Base-by-base conservation (phyloP, 2,329 filamentous ascomycete species). In the Zymoseptoria pseudotritici region DNA sequence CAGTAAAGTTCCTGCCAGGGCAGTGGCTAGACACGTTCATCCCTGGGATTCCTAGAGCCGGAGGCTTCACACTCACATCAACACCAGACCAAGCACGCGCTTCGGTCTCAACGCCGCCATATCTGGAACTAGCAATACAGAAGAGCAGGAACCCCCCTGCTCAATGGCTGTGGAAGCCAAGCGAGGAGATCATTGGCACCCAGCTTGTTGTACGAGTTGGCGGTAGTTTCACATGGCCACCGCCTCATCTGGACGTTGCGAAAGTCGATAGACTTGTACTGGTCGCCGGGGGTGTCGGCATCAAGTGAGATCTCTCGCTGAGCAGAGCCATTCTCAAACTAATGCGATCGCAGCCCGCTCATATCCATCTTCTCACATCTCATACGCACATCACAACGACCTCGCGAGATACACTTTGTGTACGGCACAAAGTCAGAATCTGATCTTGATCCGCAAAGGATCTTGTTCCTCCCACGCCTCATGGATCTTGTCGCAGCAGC, bases 1-100 rank as follows among this genome's bases (percentile, higher is more conserved):
- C 69, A 61, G 70, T 75, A 51, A 73, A 89, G 81, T 95, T 94
- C 75, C 80, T 86, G 5, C 85, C 91, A 4, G 91, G 91, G 57
- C 91, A 96, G 79, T 96, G 91, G 90, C 81, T 96, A 58, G 91
- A 96, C 72, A 86, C 91, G 6, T 87, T 88, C 72, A 82, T 91
- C 57, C 90, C 91, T 1, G 79, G 78, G 46, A 76, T 90, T 52
- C 69, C 81, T 51, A 85, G 87, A 71, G 86, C 90, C 3, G 91
- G 91, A 36, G 91, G 91, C 60, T 96, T 96, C 78, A 96, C 91
- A 50, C 88, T 96, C 64, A 93, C 90, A 6, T 94, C 89, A 1
- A 77, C 87, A 0, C 90, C 90, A 0, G 76, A 80, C 58, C 66
- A 71, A 59, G 71, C 70, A 2, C 58, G 56, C 31, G 69, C 71